These are phyloP conservation scores for Amanita pseudoporphyria DNA, from an alignment of 768 basidiomycete genomes.

Conservation along the genomic window DNA sequence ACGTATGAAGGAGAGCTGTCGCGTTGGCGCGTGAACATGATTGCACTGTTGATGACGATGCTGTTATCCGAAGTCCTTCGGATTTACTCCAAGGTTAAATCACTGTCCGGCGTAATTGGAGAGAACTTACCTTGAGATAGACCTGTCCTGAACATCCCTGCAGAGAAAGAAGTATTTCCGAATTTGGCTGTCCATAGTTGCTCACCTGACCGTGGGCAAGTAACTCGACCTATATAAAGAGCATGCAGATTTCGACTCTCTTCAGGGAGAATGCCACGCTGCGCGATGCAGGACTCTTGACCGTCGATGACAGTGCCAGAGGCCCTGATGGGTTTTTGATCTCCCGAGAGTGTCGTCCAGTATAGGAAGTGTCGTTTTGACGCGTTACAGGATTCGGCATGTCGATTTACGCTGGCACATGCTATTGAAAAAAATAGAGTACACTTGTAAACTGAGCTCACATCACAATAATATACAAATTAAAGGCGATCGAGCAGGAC, in stretches of 20 bases:
- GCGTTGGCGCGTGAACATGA: slow-evolving; percentile 28
- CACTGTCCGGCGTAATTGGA: background rate
- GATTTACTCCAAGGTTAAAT: background rate
- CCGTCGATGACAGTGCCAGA: slow-evolving; percentile 61
- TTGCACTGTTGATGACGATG: slow-evolving; percentile 1
- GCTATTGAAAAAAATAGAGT: no score
- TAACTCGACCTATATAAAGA: slow-evolving; percentile 18
- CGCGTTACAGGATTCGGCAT: slow-evolving; percentile 46
- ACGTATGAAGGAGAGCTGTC: slow-evolving; percentile 37
- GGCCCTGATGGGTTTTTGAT: slow-evolving; percentile 39
- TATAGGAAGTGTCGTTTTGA: slow-evolving; percentile 59
- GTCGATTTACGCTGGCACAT: slow-evolving; percentile 53
- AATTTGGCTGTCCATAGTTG: background rate
- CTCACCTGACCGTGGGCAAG: slow-evolving; percentile 33
- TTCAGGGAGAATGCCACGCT: slow-evolving; percentile 53
- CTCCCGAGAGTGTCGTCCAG: slow-evolving; percentile 46
- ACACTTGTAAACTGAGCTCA: no score
- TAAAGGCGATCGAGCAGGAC: no score
- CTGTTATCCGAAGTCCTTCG: slow-evolving; percentile 22
- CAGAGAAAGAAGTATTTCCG: background rate
- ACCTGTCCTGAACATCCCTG: slow-evolving; percentile 20
- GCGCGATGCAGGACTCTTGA: slow-evolving; percentile 40
- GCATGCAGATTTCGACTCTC: slow-evolving; percentile 3
- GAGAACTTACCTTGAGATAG: slow-evolving; percentile 19
- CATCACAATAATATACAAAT: no score